These are phyloP conservation scores for Ceratocystis lukuohia DNA, from an alignment of 2,329 filamentous ascomycete genomes.

Conservation along the genomic window DNA sequence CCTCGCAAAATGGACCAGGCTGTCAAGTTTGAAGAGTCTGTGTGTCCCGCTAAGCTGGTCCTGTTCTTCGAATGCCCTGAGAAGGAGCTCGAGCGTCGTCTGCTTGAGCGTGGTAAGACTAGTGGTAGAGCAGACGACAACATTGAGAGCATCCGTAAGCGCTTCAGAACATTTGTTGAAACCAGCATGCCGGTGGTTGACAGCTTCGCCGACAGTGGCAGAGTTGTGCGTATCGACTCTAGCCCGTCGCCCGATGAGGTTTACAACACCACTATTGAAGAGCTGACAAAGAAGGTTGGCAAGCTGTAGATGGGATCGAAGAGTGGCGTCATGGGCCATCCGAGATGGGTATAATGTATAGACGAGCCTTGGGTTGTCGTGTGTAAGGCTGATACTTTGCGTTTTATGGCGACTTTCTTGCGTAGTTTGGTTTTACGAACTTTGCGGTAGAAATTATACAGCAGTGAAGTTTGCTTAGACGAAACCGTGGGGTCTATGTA, in stretches of 20 bases:
- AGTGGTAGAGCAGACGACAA: conserved; percentile 89
- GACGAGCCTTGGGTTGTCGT: neutral
- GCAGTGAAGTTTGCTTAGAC: neutral
- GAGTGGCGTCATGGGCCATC: no score
- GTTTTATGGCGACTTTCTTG: no score
- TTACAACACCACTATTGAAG: conserved; percentile 39
- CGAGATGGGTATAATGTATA: neutral
- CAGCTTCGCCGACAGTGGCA: conserved; percentile 60
- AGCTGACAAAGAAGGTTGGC: conserved; percentile 38
- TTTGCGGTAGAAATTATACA: no score
- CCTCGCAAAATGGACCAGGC: conserved; percentile 97
- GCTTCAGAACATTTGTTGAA: conserved; percentile 86
- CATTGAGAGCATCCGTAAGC: conserved; percentile 86
- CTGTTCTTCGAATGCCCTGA: conserved; percentile 93
- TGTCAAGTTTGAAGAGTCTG: conserved; percentile 77
- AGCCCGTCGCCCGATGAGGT: conserved; percentile 51
- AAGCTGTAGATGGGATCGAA: neutral
- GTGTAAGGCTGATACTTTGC: no score
- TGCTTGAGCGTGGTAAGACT: conserved; percentile 85
- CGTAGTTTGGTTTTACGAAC: no score
- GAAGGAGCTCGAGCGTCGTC: conserved; percentile 66
- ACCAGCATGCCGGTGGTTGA: conserved; percentile 96
- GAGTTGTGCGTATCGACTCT: conserved; percentile 69
- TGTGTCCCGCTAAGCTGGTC: conserved; percentile 72
- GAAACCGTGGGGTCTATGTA: neutral